Conservation (phyloP, 2,329 filamentous ascomycete genomes). For the Eurotiales sp. region DNA sequence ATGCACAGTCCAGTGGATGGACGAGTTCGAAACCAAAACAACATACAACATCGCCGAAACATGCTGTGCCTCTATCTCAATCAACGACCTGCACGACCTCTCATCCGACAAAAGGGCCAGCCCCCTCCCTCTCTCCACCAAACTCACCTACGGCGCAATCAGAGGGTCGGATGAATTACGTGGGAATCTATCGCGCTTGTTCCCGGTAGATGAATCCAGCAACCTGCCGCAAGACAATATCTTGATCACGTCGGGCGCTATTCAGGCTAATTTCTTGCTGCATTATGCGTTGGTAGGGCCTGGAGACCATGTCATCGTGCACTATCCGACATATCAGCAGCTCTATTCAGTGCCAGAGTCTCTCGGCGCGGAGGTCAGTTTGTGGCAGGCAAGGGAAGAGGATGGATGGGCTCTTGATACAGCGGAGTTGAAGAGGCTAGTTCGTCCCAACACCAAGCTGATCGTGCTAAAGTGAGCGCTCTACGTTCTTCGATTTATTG, state of each 20-base stretch:
- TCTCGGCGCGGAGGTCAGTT: slow-evolving; percentile 69
- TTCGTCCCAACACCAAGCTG: slow-evolving; percentile 52
- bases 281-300: slow-evolving; percentile 68
- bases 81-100: slow-evolving; percentile 50
- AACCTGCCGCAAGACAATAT: slow-evolving; percentile 59
- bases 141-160: slow-evolving; percentile 71
- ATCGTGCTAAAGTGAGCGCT: slow-evolving; percentile 56
- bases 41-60: slow-evolving; percentile 58
- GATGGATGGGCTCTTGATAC: slow-evolving; percentile 66
- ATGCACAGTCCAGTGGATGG: slow-evolving; percentile 62
- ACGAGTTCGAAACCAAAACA: slow-evolving; percentile 49
- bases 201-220: slow-evolving; percentile 53
- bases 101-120: slow-evolving; percentile 47
- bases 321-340: slow-evolving; percentile 84
- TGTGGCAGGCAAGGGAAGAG: slow-evolving; percentile 67
- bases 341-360: slow-evolving; percentile 71
- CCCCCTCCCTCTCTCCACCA: slow-evolving; percentile 46
- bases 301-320: slow-evolving; percentile 79
- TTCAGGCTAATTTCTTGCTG: slow-evolving; percentile 77
- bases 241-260: slow-evolving; percentile 74
- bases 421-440: slow-evolving; percentile 60
- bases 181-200: slow-evolving; percentile 61
- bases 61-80: slow-evolving; percentile 54
- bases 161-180: slow-evolving; percentile 63
- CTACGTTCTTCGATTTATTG: neutral